Evolutionary conservation across 2,329 filamentous ascomycete species (phyloP), one percentile per base, ranked within the genome.

Genomic region (Microascus cirrosus): DNA sequence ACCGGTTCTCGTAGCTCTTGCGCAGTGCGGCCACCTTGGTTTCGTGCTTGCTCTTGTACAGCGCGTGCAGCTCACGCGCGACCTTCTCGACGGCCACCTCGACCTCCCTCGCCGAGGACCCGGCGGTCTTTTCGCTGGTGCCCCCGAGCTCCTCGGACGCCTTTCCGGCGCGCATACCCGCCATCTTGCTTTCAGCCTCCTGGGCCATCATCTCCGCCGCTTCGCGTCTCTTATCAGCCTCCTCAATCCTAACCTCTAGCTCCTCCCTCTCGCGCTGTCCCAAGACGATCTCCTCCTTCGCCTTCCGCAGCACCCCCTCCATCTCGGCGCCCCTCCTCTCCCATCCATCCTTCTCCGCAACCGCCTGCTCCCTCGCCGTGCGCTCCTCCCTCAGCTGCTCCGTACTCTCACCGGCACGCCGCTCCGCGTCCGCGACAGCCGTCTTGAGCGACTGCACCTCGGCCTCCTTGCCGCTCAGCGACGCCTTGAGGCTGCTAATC

Each of bases 11-110:
- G 73, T 97, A 87, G 61, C 82, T 86, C 73, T 86, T 86, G 74
- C 87, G 97, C 62, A 99, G 78, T 3, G 92, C 93, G 1, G 89
- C 83, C 52, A 97, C 93, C 76, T 99, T 99, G 61, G 86, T 90
- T 75, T 97, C 93, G 70, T 99, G 94, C 74, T 99, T 99, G 68
- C 87, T 85, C 75, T 96, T 97, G 80, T 99, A 99, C 12, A 96
- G 80, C 0, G 86, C 81, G 69, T 99, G 94, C 48, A 99, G 80
- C 68, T 99, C 94, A 34, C 90, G 83, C n/a, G 93, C 92, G 48
- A 97, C 91, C 63, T 92, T 90, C 71, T 96, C 90, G 24, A 93
- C 87, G 1, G 88, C 87, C 52, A 89, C 79, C 67, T 96, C 92
- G 55, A 96, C 87, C 62, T 95, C 90, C 63, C 74, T 69, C 64